Percentiles rank a stretch among this genome's conserved stretches.
phyloP scores from a whole-genome alignment of 23 red algal genomes.

The Chondrus crispus region DNA sequence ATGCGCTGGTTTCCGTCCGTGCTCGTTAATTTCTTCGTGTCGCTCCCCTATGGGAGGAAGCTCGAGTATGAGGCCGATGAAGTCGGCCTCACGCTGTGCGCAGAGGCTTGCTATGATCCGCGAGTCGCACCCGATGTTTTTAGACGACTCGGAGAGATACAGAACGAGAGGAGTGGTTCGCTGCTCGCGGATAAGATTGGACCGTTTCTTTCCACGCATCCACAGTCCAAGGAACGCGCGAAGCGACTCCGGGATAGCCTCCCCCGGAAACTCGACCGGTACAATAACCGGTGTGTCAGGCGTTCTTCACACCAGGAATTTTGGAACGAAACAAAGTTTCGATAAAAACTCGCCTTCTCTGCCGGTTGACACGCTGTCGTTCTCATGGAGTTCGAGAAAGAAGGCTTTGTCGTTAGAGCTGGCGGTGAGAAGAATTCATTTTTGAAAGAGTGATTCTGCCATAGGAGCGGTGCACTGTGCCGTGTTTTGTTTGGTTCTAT shows the following conservation, averaged over 20 bases:
- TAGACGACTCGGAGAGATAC: slow-evolving; percentile 37
- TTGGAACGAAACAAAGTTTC: too few relatives aligned
- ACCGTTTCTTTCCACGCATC: slow-evolving; percentile 80
- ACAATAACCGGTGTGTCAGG: not conserved
- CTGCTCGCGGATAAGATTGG: not conserved
- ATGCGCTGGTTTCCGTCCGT: slow-evolving; percentile 42
- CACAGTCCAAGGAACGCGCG: slow-evolving; percentile 67
- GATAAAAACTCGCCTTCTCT: too few relatives aligned
- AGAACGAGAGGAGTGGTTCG: not conserved
- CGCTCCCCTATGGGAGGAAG: slow-evolving; percentile 72
- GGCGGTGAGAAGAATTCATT: too few relatives aligned
- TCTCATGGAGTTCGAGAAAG: too few relatives aligned
- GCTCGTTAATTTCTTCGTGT: slow-evolving; percentile 54
- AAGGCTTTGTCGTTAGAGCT: too few relatives aligned
- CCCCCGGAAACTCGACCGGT: slow-evolving; percentile 4
- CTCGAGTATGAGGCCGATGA: slow-evolving; percentile 91
- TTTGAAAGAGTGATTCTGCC: too few relatives aligned
- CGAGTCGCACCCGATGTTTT: slow-evolving; percentile 69
- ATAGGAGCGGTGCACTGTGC: too few relatives aligned
- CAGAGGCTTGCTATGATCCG: slow-evolving; percentile 87
- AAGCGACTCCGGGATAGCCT: slow-evolving; percentile 32
- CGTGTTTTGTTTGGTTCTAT: too few relatives aligned
- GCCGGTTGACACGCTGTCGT: too few relatives aligned
- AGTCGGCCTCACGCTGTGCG: slow-evolving; percentile 77
- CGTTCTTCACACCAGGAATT: too few relatives aligned